phyloP scores from a whole-genome alignment of 1,284 basidiomycete genomes.

The Puccinia triticina region DNA sequence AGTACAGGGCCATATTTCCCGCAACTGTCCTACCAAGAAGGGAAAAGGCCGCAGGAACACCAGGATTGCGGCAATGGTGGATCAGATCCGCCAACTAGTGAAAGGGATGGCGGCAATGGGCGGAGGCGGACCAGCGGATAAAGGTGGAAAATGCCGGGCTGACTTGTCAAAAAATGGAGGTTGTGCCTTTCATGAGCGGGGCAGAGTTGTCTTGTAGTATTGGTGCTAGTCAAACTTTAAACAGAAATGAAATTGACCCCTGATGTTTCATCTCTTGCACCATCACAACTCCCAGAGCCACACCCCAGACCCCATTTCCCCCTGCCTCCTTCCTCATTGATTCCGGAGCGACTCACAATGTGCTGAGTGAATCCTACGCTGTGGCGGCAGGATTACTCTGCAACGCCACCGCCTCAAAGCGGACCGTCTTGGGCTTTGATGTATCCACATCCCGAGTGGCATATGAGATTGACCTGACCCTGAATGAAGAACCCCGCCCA shows the following conservation, averaged over 20 bases:
- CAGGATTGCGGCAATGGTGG: too few relatives aligned
- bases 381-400: too few relatives aligned
- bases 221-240: neutral
- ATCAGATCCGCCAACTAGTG: too few relatives aligned
- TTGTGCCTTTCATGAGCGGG: neutral
- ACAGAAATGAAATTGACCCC: neutral
- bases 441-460: neutral
- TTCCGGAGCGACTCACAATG: neutral
- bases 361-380: too few relatives aligned
- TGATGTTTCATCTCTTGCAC: neutral
- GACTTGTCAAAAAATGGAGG: slow-evolving; percentile 3
- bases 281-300: neutral
- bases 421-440: neutral
- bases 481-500: neutral
- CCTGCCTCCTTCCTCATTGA: neutral
- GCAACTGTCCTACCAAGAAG: too few relatives aligned
- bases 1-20: too few relatives aligned
- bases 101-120: too few relatives aligned
- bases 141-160: neutral
- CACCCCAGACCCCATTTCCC: neutral
- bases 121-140: neutral
- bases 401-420: neutral
- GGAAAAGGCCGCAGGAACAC: too few relatives aligned
- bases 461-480: neutral
- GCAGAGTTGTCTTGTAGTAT: neutral